Conservation (phyloP, 306 rosid species). For the Cajanus cajan region DNA sequence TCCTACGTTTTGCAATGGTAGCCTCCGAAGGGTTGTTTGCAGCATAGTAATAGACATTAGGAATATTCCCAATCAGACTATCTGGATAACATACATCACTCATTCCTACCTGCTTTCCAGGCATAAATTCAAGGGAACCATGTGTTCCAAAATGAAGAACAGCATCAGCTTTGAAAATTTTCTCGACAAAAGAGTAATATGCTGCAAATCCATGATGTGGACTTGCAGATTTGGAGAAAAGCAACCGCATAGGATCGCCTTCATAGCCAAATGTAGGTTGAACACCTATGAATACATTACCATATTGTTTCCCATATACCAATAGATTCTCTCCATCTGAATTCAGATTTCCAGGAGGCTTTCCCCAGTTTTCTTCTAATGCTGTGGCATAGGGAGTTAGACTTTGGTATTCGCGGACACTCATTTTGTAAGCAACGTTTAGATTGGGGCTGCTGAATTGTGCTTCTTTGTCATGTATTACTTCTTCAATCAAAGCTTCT, state of each 20-base stretch:
- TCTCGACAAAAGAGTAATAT: not conserved
- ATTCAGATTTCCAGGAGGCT: not conserved
- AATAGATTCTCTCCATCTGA: slow-evolving; percentile 3
- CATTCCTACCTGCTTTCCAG: slow-evolving; percentile 10
- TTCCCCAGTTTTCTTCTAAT: not conserved
- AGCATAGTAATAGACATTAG: not conserved
- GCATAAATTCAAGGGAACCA: not conserved
- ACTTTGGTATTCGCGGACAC: not conserved
- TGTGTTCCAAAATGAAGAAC: slow-evolving; percentile 1
- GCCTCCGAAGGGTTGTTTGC: slow-evolving; percentile 11
- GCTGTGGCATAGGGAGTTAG: not conserved
- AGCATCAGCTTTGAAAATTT: not conserved
- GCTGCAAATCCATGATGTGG: slow-evolving; percentile 3
- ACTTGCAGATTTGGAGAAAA: not conserved
- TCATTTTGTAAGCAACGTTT: not conserved
- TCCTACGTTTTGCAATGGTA: not conserved
- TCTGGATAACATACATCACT: not conserved
- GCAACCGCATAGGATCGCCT: slow-evolving; percentile 2
- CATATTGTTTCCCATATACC: not conserved
- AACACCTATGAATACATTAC: not conserved
- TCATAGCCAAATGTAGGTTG: not conserved
- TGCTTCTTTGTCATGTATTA: not conserved
- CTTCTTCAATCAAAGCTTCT: not conserved
- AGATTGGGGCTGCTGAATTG: not conserved
- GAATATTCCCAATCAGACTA: not conserved